Percentiles rank a stretch among this genome's conserved stretches.
These are phyloP conservation scores for Diatrype stigma DNA, from an alignment of 2,329 filamentous ascomycete genomes.

Conservation along the genomic window DNA sequence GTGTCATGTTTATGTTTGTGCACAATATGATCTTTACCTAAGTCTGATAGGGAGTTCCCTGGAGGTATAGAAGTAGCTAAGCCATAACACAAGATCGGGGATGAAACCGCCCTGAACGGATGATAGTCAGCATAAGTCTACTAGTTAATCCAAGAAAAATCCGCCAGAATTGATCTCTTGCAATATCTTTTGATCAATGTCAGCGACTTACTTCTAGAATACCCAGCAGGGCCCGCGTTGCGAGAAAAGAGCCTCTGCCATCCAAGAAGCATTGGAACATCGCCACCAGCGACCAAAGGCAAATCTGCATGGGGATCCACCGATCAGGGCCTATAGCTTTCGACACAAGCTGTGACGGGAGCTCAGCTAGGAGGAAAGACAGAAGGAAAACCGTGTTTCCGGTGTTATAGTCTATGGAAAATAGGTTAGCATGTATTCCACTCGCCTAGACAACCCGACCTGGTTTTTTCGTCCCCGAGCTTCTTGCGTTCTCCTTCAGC, in stretches of 20 bases:
- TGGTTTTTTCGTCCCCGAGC: not conserved
- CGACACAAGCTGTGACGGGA: conserved; percentile 55
- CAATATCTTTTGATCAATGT: not conserved
- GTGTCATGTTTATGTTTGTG: not conserved
- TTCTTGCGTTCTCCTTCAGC: not conserved
- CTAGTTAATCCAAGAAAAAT: not conserved
- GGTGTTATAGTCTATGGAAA: conserved; percentile 39
- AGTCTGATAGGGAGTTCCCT: conserved; percentile 35
- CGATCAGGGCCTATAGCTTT: conserved; percentile 38
- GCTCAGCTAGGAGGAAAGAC: conserved; percentile 50
- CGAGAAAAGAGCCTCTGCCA: conserved; percentile 15
- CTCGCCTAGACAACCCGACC: too few relatives aligned
- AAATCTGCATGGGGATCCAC: conserved; percentile 19
- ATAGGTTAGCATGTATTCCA: not conserved
- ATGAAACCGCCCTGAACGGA: conserved; percentile 29
- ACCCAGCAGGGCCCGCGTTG: conserved; percentile 22
- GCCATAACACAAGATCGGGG: conserved; percentile 29
- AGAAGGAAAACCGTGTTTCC: conserved; percentile 51
- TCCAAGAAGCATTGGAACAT: conserved; percentile 15
- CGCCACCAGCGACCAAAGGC: conserved; percentile 15
- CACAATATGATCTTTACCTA: conserved; percentile 21
- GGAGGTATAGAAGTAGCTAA: conserved; percentile 31
- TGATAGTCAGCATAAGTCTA: too few relatives aligned
- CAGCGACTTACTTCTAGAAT: conserved; percentile 19
- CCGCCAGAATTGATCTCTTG: conserved; percentile 1